These are phyloP conservation scores for Aspergillus piperis DNA, from an alignment of 2,329 filamentous ascomycete species.

Conservation along the genomic window DNA sequence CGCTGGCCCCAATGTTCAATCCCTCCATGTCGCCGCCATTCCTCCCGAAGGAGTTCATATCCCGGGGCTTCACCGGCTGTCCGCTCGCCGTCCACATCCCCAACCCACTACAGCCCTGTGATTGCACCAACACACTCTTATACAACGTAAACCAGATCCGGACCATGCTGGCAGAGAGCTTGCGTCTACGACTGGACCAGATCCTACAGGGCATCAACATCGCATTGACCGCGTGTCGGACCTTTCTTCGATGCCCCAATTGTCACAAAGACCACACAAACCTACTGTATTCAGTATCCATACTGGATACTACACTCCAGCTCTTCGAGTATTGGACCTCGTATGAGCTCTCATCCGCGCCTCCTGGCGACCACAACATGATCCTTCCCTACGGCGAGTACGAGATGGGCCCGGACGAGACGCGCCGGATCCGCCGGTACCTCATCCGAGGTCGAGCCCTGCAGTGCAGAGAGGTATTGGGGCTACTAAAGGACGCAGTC, in stretches of 20 bases:
- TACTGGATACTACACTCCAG: slow-evolving; percentile 34
- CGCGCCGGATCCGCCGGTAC: slow-evolving; percentile 30
- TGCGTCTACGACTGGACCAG: slow-evolving; percentile 35
- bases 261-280: slow-evolving; percentile 35
- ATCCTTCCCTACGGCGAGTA: slow-evolving; percentile 35
- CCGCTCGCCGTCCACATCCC: slow-evolving; percentile 32
- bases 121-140: slow-evolving; percentile 33
- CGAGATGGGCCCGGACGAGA: slow-evolving; percentile 32
- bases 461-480: slow-evolving; percentile 31
- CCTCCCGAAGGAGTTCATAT: slow-evolving; percentile 30
- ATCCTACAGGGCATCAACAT: slow-evolving; percentile 34
- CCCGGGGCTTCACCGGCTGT: slow-evolving; percentile 29
- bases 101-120: slow-evolving; percentile 28
- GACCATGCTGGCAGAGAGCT: slow-evolving; percentile 27
- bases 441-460: slow-evolving; percentile 30
- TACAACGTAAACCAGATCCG: slow-evolving; percentile 36
- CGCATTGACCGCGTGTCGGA: slow-evolving; percentile 31
- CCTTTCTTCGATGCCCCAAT: slow-evolving; percentile 32
- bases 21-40: slow-evolving; percentile 36
- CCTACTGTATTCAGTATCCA: slow-evolving; percentile 32
- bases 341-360: slow-evolving; percentile 21
- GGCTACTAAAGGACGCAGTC: slow-evolving; percentile 24
- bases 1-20: slow-evolving; percentile 23
- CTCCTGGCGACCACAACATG: slow-evolving; percentile 15
- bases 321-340: slow-evolving; percentile 36